Conservation (phyloP, 2,329 filamentous ascomycete genomes). For the Zasmidium angulare region DNA sequence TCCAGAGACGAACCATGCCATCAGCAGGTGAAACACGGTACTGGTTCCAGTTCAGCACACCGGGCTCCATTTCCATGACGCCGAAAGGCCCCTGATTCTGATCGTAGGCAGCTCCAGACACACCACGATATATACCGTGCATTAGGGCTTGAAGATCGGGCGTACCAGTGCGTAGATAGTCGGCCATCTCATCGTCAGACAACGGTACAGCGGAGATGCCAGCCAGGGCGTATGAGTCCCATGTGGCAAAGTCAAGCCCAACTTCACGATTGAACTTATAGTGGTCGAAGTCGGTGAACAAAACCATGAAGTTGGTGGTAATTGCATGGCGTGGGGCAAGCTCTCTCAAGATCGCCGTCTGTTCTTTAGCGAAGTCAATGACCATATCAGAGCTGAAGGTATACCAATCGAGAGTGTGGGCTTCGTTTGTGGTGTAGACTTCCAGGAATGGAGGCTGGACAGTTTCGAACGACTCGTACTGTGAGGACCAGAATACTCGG, state of each 20-base stretch:
- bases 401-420: constrained; percentile 28
- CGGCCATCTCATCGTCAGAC: constrained; percentile 16
- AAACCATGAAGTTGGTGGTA: constrained; percentile 27
- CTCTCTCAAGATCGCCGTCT: constrained; percentile 19
- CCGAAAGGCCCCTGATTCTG: constrained; percentile 21
- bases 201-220: constrained; percentile 16
- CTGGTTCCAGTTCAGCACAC: constrained; percentile 25
- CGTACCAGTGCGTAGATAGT: constrained; percentile 25
- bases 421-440: constrained; percentile 27
- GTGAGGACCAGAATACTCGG: constrained; percentile 28
- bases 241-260: constrained; percentile 25
- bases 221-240: constrained; percentile 24
- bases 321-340: constrained; percentile 22
- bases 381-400: constrained; percentile 28
- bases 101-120: constrained; percentile 21
- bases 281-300: constrained; percentile 26
- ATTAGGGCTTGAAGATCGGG: constrained; percentile 24
- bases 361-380: constrained; percentile 27
- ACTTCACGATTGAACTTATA: constrained; percentile 26
- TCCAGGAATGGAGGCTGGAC: constrained; percentile 26
- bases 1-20: constrained; percentile 28
- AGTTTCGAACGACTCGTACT: constrained; percentile 23
- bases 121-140: constrained; percentile 23
- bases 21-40: constrained; percentile 26
- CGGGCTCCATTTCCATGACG: constrained; percentile 29